Conservation (phyloP, 75 land plant species). For the Cupressus sempervirens region DNA sequence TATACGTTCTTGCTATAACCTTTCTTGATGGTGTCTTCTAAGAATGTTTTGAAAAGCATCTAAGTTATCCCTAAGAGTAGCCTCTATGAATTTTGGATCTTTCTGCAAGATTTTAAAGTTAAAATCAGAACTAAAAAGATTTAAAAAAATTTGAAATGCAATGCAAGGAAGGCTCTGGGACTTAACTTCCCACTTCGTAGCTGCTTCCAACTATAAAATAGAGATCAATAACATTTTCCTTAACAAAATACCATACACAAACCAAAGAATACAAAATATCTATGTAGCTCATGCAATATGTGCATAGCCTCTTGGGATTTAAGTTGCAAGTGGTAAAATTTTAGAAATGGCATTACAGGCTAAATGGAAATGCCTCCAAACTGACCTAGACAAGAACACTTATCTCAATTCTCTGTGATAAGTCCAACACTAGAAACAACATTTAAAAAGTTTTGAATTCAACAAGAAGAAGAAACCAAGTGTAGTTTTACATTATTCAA, state of each 20-base stretch:
- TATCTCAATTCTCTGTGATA: too few relatives aligned
- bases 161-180: too few relatives aligned
- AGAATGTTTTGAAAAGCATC: conserved; percentile 61
- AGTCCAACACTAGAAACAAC: too few relatives aligned
- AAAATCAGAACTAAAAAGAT: neutral
- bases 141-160: neutral
- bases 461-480: neutral
- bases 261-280: neutral
- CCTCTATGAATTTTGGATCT: conserved; percentile 77
- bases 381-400: too few relatives aligned
- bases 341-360: too few relatives aligned
- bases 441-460: neutral
- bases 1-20: conserved; percentile 42
- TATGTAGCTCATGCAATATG: neutral
- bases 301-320: neutral
- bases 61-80: conserved; percentile 58
- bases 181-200: neutral
- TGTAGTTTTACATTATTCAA: too few relatives aligned
- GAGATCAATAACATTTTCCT: too few relatives aligned
- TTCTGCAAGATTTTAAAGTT: conserved; percentile 27
- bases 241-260: neutral
- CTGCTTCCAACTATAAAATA: neutral
- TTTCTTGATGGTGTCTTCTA: conserved; percentile 59
- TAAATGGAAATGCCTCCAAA: too few relatives aligned
- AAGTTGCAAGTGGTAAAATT: neutral